These are phyloP conservation scores for Tephrocybe sp. DNA, from an alignment of 768 basidiomycete species.

Conservation along the genomic window DNA sequence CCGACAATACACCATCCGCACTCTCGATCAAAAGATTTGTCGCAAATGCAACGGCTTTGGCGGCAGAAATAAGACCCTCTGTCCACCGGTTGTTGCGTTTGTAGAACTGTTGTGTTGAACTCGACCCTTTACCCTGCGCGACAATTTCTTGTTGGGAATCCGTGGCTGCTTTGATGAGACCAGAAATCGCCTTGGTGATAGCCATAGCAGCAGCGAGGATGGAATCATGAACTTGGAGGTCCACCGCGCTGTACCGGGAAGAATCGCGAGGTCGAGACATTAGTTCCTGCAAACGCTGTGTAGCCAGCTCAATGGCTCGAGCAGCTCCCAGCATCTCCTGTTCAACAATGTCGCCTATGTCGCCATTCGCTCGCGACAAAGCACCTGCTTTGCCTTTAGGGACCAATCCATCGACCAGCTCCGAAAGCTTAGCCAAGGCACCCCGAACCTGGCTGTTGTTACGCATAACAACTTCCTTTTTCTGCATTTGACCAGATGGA, in stretches of 20 bases:
- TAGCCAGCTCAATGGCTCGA: slow-evolving; percentile 90
- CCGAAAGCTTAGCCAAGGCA: slow-evolving; percentile 82
- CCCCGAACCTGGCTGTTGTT: slow-evolving; percentile 86
- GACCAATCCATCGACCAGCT: slow-evolving; percentile 81
- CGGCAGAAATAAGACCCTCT: slow-evolving; percentile 97
- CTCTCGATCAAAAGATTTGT: slow-evolving; percentile 95
- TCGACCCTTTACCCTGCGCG: slow-evolving; percentile 90
- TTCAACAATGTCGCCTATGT: slow-evolving; percentile 95
- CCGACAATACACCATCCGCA: slow-evolving; percentile 95
- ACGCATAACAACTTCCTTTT: slow-evolving; percentile 85
- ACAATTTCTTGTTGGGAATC: slow-evolving; percentile 99
- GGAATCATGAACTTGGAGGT: slow-evolving; percentile 96
- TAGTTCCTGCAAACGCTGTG: slow-evolving; percentile 84
- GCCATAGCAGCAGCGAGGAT: slow-evolving; percentile 92
- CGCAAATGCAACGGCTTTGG: slow-evolving; percentile 96
- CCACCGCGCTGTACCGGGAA: slow-evolving; percentile 84
- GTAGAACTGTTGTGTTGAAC: slow-evolving; percentile 94
- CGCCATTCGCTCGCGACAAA: slow-evolving; percentile 79
- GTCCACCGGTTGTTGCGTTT: slow-evolving; percentile 99
- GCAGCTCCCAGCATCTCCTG: slow-evolving; percentile 95
- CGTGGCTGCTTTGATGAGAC: slow-evolving; percentile 94
- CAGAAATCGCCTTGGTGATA: slow-evolving; percentile 92
- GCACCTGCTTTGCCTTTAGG: slow-evolving; percentile 79
- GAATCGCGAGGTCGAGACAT: slow-evolving; percentile 90
- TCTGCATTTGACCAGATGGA: slow-evolving; percentile 76